Evolutionary conservation across 2,329 filamentous ascomycete genomes (phyloP).

Genomic region (Fusarium pseudonygamai): DNA sequence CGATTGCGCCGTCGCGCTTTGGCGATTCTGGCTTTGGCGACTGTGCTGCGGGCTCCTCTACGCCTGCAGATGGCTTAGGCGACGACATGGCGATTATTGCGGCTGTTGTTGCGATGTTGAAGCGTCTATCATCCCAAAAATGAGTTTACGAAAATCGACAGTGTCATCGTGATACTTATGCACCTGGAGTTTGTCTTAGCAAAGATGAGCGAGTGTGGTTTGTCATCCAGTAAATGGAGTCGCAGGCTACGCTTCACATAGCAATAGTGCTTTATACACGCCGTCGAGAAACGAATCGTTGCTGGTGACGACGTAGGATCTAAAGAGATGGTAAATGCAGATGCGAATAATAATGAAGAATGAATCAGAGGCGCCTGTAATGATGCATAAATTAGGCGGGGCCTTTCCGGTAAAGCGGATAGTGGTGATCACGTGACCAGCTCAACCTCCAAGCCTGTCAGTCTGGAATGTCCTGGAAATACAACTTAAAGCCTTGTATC

Average conservation of each 20-base stretch:
- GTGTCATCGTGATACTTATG: slow-evolving; percentile 51
- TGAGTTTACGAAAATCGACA: slow-evolving; percentile 50
- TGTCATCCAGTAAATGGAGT: slow-evolving; percentile 20
- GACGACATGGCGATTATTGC: slow-evolving; percentile 33
- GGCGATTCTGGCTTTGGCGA: slow-evolving; percentile 20
- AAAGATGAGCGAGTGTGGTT: slow-evolving; percentile 17
- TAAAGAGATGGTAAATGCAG: slow-evolving; percentile 3
- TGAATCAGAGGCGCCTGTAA: slow-evolving; percentile 31
- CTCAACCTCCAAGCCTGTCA: background rate
- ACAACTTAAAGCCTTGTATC: background rate
- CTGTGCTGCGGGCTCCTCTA: slow-evolving; percentile 25
- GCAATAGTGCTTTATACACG: slow-evolving; percentile 25
- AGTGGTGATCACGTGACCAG: slow-evolving; percentile 1
- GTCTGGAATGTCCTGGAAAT: background rate
- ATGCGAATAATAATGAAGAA: slow-evolving; percentile 7
- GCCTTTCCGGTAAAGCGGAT: background rate
- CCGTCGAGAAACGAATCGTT: slow-evolving; percentile 5
- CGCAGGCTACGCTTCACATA: slow-evolving; percentile 35
- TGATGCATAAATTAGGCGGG: slow-evolving; percentile 19
- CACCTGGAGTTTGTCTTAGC: slow-evolving; percentile 50
- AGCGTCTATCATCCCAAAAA: slow-evolving; percentile 49
- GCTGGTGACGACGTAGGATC: background rate
- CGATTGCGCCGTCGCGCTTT: slow-evolving; percentile 24
- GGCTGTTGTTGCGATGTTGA: slow-evolving; percentile 32
- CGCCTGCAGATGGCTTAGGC: slow-evolving; percentile 22